Evolutionary conservation across 1,284 basidiomycete species (phyloP).

Genomic region (Coniferiporia sulphurascens): DNA sequence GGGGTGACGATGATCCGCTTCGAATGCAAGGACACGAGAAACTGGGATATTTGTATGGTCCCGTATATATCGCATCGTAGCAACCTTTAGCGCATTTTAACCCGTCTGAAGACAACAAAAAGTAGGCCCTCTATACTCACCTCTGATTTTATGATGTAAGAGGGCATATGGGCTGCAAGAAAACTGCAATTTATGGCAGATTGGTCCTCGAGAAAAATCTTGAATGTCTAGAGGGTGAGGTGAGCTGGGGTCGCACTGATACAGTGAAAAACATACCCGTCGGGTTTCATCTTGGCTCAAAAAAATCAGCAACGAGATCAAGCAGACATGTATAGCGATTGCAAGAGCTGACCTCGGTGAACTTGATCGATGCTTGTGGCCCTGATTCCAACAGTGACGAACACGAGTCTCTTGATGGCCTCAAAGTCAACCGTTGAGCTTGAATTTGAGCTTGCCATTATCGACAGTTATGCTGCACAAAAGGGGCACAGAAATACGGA

Average conservation of each 20-base stretch:
- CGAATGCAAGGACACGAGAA: slow-evolving; percentile 23
- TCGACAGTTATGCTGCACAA: slow-evolving; percentile 21
- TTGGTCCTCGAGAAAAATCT: slow-evolving; percentile 24
- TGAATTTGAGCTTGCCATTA: slow-evolving; percentile 1
- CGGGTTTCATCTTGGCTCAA: slow-evolving; percentile 23
- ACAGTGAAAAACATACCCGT: slow-evolving; percentile 21
- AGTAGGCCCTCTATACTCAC: slow-evolving; percentile 15
- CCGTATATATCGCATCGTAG: slow-evolving; percentile 28
- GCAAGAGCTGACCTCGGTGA: slow-evolving; percentile 21
- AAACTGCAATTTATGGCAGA: slow-evolving; percentile 24
- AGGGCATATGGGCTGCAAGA: slow-evolving; percentile 21
- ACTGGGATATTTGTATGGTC: slow-evolving; percentile 28
- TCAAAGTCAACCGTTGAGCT: slow-evolving; percentile 20
- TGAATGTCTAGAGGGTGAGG: slow-evolving; percentile 22
- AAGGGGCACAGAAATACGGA: not conserved
- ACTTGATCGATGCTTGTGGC: slow-evolving; percentile 23
- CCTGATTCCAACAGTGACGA: slow-evolving; percentile 10
- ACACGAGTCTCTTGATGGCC: slow-evolving; percentile 21
- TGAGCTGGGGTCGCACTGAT: not conserved
- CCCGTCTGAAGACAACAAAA: not conserved
- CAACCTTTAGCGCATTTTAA: slow-evolving; percentile 22
- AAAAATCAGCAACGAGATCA: not conserved
- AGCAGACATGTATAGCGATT: not conserved
- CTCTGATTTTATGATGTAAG: slow-evolving; percentile 28
- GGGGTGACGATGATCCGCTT: slow-evolving; percentile 17